Evolutionary conservation across 2,329 filamentous ascomycete species (phyloP).

Genomic region (Cladophialophora bantiana): DNA sequence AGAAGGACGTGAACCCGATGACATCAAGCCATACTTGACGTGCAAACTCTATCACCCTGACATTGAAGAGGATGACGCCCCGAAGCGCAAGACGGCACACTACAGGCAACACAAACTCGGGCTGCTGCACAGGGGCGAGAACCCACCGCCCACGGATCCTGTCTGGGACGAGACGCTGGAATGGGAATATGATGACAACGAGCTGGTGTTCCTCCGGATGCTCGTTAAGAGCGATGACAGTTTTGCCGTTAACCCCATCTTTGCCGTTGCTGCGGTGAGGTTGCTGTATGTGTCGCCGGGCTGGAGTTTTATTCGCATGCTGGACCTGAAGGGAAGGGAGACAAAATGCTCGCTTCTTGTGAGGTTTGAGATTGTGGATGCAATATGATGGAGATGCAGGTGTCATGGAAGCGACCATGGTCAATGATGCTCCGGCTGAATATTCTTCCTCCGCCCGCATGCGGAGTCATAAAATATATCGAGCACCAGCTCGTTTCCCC

Average conservation of each 20-base stretch:
- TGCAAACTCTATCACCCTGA: conserved; percentile 38
- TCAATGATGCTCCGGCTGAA: not conserved
- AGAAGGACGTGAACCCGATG: conserved; percentile 27
- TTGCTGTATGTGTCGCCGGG: conserved; percentile 35
- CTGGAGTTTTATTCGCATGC: conserved; percentile 38
- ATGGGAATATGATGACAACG: conserved; percentile 40
- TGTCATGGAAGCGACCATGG: not conserved
- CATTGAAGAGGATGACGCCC: conserved; percentile 24
- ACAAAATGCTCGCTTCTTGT: conserved; percentile 35
- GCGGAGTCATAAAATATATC: not conserved
- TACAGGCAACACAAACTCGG: conserved; percentile 40
- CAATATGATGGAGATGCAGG: conserved; percentile 3
- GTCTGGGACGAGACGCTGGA: conserved; percentile 39
- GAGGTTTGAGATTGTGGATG: conserved; percentile 36
- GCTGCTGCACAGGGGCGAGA: conserved; percentile 32
- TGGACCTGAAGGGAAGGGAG: conserved; percentile 34
- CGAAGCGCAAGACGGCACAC: conserved; percentile 37
- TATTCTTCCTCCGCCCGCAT: not conserved
- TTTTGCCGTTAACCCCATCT: conserved; percentile 38
- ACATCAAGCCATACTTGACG: conserved; percentile 41
- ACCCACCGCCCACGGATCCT: conserved; percentile 35
- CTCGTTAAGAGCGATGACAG: conserved; percentile 40
- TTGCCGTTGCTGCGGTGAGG: conserved; percentile 37
- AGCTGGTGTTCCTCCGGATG: conserved; percentile 38
- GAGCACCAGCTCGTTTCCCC: not conserved